These are phyloP conservation scores for Solanum peruvianum DNA, from an alignment of 257 asterid genomes.

Conservation along the genomic window DNA sequence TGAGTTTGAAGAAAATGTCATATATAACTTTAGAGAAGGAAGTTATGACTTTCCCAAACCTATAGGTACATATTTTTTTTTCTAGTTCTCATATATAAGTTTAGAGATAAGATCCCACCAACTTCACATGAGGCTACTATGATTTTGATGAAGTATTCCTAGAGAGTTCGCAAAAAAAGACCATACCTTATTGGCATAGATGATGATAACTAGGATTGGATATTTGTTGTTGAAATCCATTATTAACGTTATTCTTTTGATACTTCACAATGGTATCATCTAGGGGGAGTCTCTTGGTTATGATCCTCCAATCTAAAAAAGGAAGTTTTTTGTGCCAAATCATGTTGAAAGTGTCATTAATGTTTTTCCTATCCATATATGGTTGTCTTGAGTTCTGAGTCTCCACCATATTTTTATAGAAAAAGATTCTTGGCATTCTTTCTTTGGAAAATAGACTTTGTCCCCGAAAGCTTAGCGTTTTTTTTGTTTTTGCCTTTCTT, in stretches of 20 bases:
- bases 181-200: too few relatives aligned
- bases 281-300: neutral
- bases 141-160: too few relatives aligned
- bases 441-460: neutral
- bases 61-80: neutral
- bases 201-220: neutral
- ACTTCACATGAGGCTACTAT: too few relatives aligned
- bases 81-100: neutral
- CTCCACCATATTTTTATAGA: neutral
- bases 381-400: neutral
- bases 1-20: neutral
- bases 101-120: neutral
- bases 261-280: neutral
- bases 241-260: neutral
- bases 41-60: neutral
- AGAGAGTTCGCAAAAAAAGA: too few relatives aligned
- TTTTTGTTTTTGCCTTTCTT: neutral
- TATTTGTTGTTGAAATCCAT: neutral
- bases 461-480: neutral
- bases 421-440: neutral
- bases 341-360: neutral
- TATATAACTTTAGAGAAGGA: neutral
- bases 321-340: neutral
- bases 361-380: neutral
- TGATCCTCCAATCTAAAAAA: neutral